phyloP scores from a whole-genome alignment of 192 early-diverging fungal genomes.

The Podila epigama region DNA sequence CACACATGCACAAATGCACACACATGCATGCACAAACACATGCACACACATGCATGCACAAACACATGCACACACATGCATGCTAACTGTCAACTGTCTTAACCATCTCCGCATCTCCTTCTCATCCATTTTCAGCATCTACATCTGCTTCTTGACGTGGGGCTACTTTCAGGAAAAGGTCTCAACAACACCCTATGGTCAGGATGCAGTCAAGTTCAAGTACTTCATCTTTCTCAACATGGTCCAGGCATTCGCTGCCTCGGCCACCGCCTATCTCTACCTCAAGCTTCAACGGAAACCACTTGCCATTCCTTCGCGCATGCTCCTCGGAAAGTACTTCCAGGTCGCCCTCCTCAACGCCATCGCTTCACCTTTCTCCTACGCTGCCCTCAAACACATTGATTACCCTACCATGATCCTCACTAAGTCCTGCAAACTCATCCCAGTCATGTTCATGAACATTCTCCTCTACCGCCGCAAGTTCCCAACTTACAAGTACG shows the following conservation, averaged over 20 bases:
- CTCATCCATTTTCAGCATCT: slow-evolving; percentile 66
- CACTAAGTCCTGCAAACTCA: slow-evolving; percentile 96
- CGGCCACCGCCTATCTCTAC: slow-evolving; percentile 79
- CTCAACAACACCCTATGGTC: slow-evolving; percentile 83
- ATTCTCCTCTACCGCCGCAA: slow-evolving; percentile 87
- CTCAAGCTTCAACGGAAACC: slow-evolving; percentile 61
- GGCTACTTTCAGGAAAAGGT: slow-evolving; percentile 94
- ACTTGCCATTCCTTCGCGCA: slow-evolving; percentile 41
- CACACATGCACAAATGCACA: too few relatives aligned
- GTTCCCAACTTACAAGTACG: slow-evolving; percentile 89
- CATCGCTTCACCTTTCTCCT: slow-evolving; percentile 90
- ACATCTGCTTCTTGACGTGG: slow-evolving; percentile 97
- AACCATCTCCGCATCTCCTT: too few relatives aligned
- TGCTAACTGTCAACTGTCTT: too few relatives aligned
- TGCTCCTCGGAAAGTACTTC: slow-evolving; percentile 69
- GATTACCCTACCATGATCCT: slow-evolving; percentile 98
- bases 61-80: too few relatives aligned
- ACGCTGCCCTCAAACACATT: slow-evolving; percentile 90
- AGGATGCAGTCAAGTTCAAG: slow-evolving; percentile 70
- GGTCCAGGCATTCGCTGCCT: slow-evolving; percentile 82
- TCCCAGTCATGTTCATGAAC: slow-evolving; percentile 97
- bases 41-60: too few relatives aligned
- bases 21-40: too few relatives aligned
- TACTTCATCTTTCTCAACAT: slow-evolving; percentile 95
- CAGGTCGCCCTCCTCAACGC: slow-evolving; percentile 81